Conservation (phyloP, 345 rosid species). For the Eucalyptus cladocalyx region DNA sequence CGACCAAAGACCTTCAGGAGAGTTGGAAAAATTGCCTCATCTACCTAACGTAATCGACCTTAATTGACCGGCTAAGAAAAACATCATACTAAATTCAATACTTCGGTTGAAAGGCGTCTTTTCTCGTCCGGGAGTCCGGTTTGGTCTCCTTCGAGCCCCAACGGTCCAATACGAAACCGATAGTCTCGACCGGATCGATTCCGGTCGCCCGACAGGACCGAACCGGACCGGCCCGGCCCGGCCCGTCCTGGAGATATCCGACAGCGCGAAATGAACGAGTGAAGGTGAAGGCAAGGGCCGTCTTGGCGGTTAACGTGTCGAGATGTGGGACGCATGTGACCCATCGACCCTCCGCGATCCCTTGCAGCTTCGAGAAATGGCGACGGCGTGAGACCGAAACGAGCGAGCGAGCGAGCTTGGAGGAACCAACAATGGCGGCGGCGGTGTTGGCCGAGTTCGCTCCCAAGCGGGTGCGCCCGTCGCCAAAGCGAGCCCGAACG, state of each 20-base stretch:
- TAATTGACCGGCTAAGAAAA: neutral
- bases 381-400: neutral
- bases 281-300: neutral
- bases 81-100: neutral
- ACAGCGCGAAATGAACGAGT: neutral
- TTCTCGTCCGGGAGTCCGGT: neutral
- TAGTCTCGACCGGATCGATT: neutral
- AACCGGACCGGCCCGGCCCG: neutral
- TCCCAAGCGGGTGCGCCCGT: slow-evolving; percentile 14
- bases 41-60: neutral
- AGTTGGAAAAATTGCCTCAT: neutral
- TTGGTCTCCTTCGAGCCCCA: neutral
- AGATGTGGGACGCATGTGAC: neutral
- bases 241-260: neutral
- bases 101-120: neutral
- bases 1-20: neutral
- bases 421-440: slow-evolving; percentile 10
- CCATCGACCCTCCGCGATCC: neutral
- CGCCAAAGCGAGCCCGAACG: neutral
- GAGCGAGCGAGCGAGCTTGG: neutral
- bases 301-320: neutral
- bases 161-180: neutral
- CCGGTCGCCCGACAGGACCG: neutral
- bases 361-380: neutral
- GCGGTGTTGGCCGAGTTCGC: slow-evolving; percentile 17